Evolutionary conservation across 148 eudicot species (phyloP).

Genomic region (Vaccinium macrocarpon): DNA sequence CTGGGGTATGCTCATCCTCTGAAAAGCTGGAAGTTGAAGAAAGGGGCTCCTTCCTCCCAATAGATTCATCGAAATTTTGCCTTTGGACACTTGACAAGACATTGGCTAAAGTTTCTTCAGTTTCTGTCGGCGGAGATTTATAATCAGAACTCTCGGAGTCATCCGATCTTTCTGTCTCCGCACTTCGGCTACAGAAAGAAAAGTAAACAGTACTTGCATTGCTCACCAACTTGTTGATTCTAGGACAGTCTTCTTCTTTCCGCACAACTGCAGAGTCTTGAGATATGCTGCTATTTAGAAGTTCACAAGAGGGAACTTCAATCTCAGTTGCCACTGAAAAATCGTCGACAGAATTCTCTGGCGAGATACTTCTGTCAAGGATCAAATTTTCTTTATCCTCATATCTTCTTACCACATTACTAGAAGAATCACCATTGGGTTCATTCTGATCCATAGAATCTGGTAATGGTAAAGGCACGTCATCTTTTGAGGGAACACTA

Average conservation of each 20-base stretch:
- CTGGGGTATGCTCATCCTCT: slow-evolving; percentile 37
- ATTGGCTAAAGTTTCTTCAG: slow-evolving; percentile 23
- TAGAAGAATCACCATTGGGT: slow-evolving; percentile 29
- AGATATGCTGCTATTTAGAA: slow-evolving; percentile 20
- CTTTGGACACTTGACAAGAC: slow-evolving; percentile 26
- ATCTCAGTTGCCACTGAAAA: slow-evolving; percentile 38
- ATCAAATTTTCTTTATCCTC: slow-evolving; percentile 32
- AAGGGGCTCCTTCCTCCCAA: slow-evolving; percentile 23
- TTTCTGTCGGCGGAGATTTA: slow-evolving; percentile 34
- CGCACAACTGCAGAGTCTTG: slow-evolving; percentile 38
- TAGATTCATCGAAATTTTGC: slow-evolving; percentile 29
- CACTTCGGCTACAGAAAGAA: slow-evolving; percentile 26
- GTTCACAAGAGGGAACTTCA: slow-evolving; percentile 38
- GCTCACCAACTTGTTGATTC: slow-evolving; percentile 35
- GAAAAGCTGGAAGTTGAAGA: slow-evolving; percentile 46
- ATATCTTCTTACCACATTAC: slow-evolving; percentile 14
- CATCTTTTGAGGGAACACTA: slow-evolving; percentile 22
- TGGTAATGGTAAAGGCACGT: slow-evolving; percentile 27
- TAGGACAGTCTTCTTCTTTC: slow-evolving; percentile 31
- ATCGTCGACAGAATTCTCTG: slow-evolving; percentile 33
- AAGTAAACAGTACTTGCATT: slow-evolving; percentile 35
- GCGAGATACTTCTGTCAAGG: slow-evolving; percentile 20
- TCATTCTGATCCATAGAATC: slow-evolving; percentile 39
- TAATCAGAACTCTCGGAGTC: slow-evolving; percentile 42
- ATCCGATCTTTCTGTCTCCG: slow-evolving; percentile 30